Percentiles rank a stretch among this genome's conserved stretches.
These are phyloP conservation scores for Avicennia marina DNA, from an alignment of 257 asterid genomes.

Conservation along the genomic window DNA sequence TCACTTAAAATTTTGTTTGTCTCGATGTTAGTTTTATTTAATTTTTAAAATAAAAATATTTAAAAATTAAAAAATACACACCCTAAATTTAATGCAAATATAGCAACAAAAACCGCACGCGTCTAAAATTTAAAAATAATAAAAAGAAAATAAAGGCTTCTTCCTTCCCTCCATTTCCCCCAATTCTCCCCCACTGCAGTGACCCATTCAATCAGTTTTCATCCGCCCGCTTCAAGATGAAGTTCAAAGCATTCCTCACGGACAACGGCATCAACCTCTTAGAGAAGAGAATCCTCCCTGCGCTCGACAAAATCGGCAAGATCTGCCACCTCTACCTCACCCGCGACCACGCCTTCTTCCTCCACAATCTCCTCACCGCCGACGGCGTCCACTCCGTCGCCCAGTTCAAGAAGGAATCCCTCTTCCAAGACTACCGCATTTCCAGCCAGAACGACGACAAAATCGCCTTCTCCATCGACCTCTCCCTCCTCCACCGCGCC, in stretches of 20 bases:
- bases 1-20: too few relatives aligned
- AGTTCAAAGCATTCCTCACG: slow-evolving; percentile 73
- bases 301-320: slow-evolving; percentile 80
- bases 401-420: slow-evolving; percentile 57
- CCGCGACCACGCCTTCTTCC: slow-evolving; percentile 73
- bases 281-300: slow-evolving; percentile 81
- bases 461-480: slow-evolving; percentile 79
- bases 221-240: slow-evolving; percentile 32
- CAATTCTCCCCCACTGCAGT: background rate
- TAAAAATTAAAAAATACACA: too few relatives aligned
- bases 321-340: slow-evolving; percentile 69
- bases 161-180: background rate
- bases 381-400: slow-evolving; percentile 86
- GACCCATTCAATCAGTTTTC: background rate
- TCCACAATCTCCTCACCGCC: slow-evolving; percentile 90
- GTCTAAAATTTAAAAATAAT: too few relatives aligned
- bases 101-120: too few relatives aligned
- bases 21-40: too few relatives aligned
- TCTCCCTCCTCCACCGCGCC: slow-evolving; percentile 92
- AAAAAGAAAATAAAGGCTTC: too few relatives aligned
- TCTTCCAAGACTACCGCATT: slow-evolving; percentile 68
- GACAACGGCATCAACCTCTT: slow-evolving; percentile 74
- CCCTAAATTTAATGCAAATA: too few relatives aligned
- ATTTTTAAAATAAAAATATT: too few relatives aligned
- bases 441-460: slow-evolving; percentile 68